These are phyloP conservation scores for Apiospora hydei DNA, from an alignment of 2,329 filamentous ascomycete species.

Conservation along the genomic window DNA sequence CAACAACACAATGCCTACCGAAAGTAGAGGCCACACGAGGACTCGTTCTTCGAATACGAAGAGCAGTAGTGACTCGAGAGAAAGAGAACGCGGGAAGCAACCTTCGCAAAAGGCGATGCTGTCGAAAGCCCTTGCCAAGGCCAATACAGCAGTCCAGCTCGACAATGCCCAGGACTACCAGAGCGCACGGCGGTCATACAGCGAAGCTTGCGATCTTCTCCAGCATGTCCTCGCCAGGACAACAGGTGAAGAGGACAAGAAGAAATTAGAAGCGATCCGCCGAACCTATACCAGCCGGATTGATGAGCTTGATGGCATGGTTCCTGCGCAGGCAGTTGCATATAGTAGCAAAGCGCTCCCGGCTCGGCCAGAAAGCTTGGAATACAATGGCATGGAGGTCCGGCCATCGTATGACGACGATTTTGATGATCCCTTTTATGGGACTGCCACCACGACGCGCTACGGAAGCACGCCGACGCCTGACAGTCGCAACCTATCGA, in stretches of 20 bases:
- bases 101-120: conserved; percentile 93
- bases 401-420: conserved; percentile 49
- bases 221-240: conserved; percentile 88
- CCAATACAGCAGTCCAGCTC: conserved; percentile 92
- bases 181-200: conserved; percentile 88
- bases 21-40: conserved; percentile 52
- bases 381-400: conserved; percentile 50
- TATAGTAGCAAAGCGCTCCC: conserved; percentile 79
- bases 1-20: conserved; percentile 28
- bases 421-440: conserved; percentile 52
- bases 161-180: conserved; percentile 97
- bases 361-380: conserved; percentile 69
- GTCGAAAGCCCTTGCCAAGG: conserved; percentile 92
- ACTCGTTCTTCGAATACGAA: conserved; percentile 55
- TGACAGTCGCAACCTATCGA: conserved; percentile 18
- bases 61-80: conserved; percentile 49
- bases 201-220: conserved; percentile 87
- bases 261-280: conserved; percentile 90
- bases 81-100: conserved; percentile 41
- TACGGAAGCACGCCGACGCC: conserved; percentile 10
- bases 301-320: conserved; percentile 80
- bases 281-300: conserved; percentile 91
- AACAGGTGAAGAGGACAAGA: conserved; percentile 83
- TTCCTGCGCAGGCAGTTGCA: conserved; percentile 54
- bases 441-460: conserved; percentile 58